These are phyloP conservation scores for Coemansia reversa DNA, from an alignment of 192 early-diverging fungal species.

Conservation along the genomic window DNA sequence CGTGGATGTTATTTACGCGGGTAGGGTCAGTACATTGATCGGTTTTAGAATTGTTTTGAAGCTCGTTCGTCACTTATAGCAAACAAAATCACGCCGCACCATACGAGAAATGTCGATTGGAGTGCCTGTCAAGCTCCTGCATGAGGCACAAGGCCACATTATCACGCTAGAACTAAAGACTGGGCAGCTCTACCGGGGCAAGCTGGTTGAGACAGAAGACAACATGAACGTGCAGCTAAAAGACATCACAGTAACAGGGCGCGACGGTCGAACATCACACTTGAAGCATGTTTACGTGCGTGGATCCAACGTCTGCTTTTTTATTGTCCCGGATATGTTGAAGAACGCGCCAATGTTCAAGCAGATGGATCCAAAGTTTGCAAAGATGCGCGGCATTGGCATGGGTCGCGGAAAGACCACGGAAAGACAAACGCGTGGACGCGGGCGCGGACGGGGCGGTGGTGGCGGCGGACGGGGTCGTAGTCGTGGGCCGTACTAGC, in stretches of 20 bases:
- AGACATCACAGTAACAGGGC: constrained; percentile 88
- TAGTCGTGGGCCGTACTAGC: constrained; percentile 32
- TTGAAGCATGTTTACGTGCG: constrained; percentile 96
- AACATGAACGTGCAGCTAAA: constrained; percentile 99
- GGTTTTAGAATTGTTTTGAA: neutral
- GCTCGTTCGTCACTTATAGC: neutral
- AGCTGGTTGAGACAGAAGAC: constrained; percentile 93
- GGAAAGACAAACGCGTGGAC: constrained; percentile 17
- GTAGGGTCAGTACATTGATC: neutral
- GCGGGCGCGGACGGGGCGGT: constrained; percentile 17
- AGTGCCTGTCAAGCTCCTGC: constrained; percentile 92
- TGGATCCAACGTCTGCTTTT: constrained; percentile 88
- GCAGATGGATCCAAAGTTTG: constrained; percentile 71
- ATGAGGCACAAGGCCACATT: constrained; percentile 97
- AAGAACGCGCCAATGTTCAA: constrained; percentile 99
- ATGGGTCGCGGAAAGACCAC: constrained; percentile 50
- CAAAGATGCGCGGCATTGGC: constrained; percentile 54
- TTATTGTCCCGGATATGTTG: constrained; percentile 99
- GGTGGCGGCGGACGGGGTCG: constrained; percentile 23
- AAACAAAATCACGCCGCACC: neutral
- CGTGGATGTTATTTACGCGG: neutral
- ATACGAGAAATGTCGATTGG: constrained; percentile 75
- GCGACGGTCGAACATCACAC: constrained; percentile 89
- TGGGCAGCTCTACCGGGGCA: constrained; percentile 91
- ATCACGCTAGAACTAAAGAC: constrained; percentile 95